These are phyloP conservation scores for Acer yangbiense DNA, from an alignment of 345 rosid species.

Conservation along the genomic window DNA sequence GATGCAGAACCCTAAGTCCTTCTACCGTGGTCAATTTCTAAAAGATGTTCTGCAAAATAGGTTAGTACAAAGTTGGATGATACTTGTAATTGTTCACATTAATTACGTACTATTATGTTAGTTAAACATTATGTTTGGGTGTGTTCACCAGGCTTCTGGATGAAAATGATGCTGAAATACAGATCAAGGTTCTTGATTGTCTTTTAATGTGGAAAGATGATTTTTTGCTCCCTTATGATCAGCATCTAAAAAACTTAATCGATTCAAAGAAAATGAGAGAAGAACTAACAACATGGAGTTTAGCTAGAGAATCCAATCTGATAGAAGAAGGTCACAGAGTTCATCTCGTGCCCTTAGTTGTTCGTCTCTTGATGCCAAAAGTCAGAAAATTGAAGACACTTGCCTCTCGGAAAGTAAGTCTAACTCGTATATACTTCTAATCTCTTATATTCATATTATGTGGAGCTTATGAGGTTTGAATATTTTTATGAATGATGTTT, in stretches of 20 bases:
- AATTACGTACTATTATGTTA: not conserved
- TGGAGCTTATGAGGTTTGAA: constrained; percentile 7
- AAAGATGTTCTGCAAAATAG: constrained; percentile 75
- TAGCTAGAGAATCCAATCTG: constrained; percentile 54
- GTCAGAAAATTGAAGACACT: constrained; percentile 76
- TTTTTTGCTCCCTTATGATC: constrained; percentile 68
- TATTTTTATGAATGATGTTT: not conserved
- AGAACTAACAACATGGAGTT: constrained; percentile 86
- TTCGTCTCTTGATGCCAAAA: constrained; percentile 79
- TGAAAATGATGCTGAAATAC: constrained; percentile 81
- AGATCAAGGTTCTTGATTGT: constrained; percentile 82
- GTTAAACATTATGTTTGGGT: constrained; percentile 16
- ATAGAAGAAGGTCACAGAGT: constrained; percentile 70
- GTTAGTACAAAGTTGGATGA: constrained; percentile 40
- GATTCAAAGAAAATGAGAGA: constrained; percentile 70
- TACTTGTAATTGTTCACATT: constrained; percentile 11
- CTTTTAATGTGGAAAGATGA: constrained; percentile 75
- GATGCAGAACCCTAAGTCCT: constrained; percentile 69
- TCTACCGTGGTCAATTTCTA: constrained; percentile 56
- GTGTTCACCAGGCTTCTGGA: constrained; percentile 73
- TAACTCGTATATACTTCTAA: constrained; percentile 11
- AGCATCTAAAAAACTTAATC: constrained; percentile 78
- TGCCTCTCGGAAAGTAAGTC: constrained; percentile 81
- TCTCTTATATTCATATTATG: constrained; percentile 5
- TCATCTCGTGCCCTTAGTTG: constrained; percentile 58